Evolutionary conservation across 164 flowering plant genomes (phyloP), one percentile per base, ranked within the genome.

Genomic region (Aristolochia contorta): DNA sequence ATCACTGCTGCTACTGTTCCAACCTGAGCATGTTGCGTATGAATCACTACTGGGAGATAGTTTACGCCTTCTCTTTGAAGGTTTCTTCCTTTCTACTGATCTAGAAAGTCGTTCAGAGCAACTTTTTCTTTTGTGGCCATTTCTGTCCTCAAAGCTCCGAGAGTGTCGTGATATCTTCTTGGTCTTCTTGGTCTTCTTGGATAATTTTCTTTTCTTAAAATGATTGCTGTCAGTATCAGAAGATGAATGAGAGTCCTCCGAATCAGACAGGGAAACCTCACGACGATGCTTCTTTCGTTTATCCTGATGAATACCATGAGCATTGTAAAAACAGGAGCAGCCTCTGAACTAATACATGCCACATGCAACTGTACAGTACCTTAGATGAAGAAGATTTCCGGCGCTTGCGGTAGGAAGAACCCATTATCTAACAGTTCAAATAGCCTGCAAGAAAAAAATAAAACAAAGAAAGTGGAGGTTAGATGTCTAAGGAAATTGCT

Each of bases 241-340:
- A 22, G 78, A 73, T 1, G 78, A 74, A 49, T 54, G 24, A 10
- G 79, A 74, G 8, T 54, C 37, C 0, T 74, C 70, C 66, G 77
- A 75, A 32, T 54, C 66, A 16, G 9, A 57, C 2, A 76, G 77
- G 16, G 94, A 80, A 72, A 62, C 73, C 61, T 65, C 72, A 21
- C 72, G 75, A 6, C 63, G 79, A 16, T 64, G 64, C 76, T 82
- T 91, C 83, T 81, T 85, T 19, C 86, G 77, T 62, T 81, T 84
- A 56, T 58, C 76, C 53, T 71, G 79, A 71, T 66, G 20, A 13
- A 16, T 3, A 30, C 7, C n/a, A 19, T 9, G 18, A 56, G 18
- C 30, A 9, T 32, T 16, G 21, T 14, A 30, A 27, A 24, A 15
- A 16, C n/a, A 0, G 22, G 6, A n/a, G 41, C 27, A 32, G 2